Conservation (phyloP, 1,284 basidiomycete species). For the Hortiboletus rubellus region DNA sequence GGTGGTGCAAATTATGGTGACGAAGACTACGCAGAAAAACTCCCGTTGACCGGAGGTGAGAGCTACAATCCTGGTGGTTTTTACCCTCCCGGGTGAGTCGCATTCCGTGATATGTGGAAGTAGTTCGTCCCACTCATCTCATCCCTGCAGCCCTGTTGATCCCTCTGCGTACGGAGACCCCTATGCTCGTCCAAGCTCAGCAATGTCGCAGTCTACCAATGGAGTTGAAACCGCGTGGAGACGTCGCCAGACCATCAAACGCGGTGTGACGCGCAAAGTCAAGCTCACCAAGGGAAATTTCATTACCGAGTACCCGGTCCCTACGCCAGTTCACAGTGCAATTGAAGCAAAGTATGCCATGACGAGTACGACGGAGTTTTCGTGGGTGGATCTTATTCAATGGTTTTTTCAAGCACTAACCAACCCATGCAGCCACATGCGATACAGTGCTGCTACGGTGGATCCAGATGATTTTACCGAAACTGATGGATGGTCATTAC, state of each 20-base stretch:
- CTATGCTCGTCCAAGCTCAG: slow-evolving; percentile 61
- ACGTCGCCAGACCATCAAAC: slow-evolving; percentile 87
- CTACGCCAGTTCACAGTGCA: slow-evolving; percentile 82
- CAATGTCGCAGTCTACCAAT: slow-evolving; percentile 62
- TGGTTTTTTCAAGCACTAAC: slow-evolving; percentile 9
- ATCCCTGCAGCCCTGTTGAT: slow-evolving; percentile 50
- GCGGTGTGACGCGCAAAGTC: slow-evolving; percentile 90
- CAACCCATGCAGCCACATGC: slow-evolving; percentile 67
- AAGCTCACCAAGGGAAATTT: slow-evolving; percentile 92
- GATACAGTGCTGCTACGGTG: slow-evolving; percentile 89
- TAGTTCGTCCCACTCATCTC: neutral
- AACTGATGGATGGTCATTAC: slow-evolving; percentile 80
- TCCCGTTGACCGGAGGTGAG: slow-evolving; percentile 62
- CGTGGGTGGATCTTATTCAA: slow-evolving; percentile 50
- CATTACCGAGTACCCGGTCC: slow-evolving; percentile 89
- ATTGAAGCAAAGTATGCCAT: slow-evolving; percentile 79
- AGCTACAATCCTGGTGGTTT: slow-evolving; percentile 54
- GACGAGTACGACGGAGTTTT: slow-evolving; percentile 79
- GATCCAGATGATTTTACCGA: slow-evolving; percentile 93
- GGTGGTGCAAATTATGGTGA: slow-evolving; percentile 50
- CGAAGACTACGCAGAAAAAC: slow-evolving; percentile 70
- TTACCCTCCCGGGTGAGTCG: slow-evolving; percentile 69
- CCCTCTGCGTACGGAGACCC: slow-evolving; percentile 68
- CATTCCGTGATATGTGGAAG: neutral
- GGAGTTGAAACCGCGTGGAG: slow-evolving; percentile 78